Conservation (phyloP, 495 filamentous ascomycete genomes). For the Podospora comata region DNA sequence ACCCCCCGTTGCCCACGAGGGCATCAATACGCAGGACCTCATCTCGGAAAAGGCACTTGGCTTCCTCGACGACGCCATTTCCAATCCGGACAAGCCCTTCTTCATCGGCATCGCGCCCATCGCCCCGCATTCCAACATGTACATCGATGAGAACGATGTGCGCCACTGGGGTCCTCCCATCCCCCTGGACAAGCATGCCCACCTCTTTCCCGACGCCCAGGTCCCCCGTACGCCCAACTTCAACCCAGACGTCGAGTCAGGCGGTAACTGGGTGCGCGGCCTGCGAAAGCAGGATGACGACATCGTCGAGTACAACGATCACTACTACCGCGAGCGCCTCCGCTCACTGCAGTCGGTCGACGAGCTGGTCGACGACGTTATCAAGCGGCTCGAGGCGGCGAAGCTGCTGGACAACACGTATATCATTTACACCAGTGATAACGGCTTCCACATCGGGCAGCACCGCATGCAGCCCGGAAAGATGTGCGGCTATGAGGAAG, state of each 20-base stretch:
- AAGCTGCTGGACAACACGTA: conserved; percentile 63
- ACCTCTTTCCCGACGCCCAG: conserved; percentile 46
- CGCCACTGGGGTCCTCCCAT: conserved; percentile 51
- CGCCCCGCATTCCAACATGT: conserved; percentile 59
- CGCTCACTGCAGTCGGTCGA: conserved; percentile 65
- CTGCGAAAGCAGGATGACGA: conserved; percentile 51
- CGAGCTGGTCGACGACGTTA: conserved; percentile 60
- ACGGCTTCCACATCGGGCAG: conserved; percentile 73
- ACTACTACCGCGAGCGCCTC: conserved; percentile 63
- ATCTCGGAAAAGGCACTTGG: conserved; percentile 59
- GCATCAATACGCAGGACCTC: conserved; percentile 60
- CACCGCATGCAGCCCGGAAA: conserved; percentile 71
- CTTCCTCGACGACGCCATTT: conserved; percentile 58
- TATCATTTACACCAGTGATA: conserved; percentile 69
- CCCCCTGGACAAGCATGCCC: conserved; percentile 43
- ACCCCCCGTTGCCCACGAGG: conserved; percentile 53
- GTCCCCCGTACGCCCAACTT: conserved; percentile 54
- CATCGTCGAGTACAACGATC: conserved; percentile 62
- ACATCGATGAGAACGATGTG: conserved; percentile 15
- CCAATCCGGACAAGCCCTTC: conserved; percentile 50
- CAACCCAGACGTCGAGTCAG: conserved; percentile 51
- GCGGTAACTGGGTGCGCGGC: conserved; percentile 59
- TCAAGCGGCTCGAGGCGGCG: conserved; percentile 51
- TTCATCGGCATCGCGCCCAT: conserved; percentile 67
- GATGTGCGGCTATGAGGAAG: conserved; percentile 67